A percentile compares a stretch with the other conserved stretches of the same genome.
phyloP scores from a whole-genome alignment of 768 basidiomycete genomes.

The Russula vinacea region DNA sequence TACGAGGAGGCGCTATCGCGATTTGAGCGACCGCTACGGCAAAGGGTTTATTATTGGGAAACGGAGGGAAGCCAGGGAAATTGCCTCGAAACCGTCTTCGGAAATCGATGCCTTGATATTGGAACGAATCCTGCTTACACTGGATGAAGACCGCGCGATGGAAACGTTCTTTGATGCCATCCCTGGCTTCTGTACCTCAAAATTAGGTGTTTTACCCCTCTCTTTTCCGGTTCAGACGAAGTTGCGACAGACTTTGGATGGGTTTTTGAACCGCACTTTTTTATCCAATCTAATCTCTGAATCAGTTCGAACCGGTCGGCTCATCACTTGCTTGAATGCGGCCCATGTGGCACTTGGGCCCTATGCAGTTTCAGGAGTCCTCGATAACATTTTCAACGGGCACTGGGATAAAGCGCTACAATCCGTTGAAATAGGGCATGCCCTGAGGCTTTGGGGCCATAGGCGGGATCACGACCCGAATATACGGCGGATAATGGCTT shows the following conservation, averaged over 20 bases:
- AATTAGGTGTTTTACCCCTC: too few relatives aligned
- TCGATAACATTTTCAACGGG: neutral
- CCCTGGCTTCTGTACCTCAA: slow-evolving; percentile 2
- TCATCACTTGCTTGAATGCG: neutral
- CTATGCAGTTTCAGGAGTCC: neutral
- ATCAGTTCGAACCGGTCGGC: neutral
- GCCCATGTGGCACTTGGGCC: slow-evolving; percentile 9
- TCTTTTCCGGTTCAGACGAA: neutral
- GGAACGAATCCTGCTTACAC: neutral
- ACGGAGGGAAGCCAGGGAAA: neutral
- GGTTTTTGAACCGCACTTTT: neutral
- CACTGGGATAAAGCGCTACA: neutral
- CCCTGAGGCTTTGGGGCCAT: neutral
- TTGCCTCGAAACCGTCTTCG: neutral
- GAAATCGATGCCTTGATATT: neutral
- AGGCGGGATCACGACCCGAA: neutral
- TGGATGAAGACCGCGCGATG: neutral
- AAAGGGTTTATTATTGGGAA: neutral
- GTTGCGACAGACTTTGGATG: neutral
- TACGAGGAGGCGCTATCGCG: neutral
- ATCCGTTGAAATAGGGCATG: neutral
- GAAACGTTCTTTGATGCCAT: neutral
- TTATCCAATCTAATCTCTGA: neutral
- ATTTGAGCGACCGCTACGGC: neutral
- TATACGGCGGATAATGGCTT: neutral